A percentile compares a stretch with the other conserved stretches of the same genome.
phyloP scores from a whole-genome alignment of 2,329 filamentous ascomycete species.

The Phyllosticta citribraziliensis region DNA sequence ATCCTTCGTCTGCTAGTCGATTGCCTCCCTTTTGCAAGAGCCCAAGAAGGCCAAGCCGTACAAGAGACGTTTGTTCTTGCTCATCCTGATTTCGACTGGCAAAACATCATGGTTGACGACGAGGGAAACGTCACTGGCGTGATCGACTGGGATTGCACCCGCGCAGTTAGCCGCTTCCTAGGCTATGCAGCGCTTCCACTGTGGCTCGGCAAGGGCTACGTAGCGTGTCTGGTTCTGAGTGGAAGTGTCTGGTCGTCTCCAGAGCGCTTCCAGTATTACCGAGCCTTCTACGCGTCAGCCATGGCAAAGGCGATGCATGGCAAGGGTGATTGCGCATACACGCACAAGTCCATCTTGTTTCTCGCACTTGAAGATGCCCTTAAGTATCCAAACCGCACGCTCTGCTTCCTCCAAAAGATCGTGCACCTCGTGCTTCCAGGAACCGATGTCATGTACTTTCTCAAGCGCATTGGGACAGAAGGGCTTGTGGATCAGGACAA shows the following conservation, averaged over 20 bases:
- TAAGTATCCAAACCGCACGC: neutral
- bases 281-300: neutral
- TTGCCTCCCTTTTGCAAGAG: neutral
- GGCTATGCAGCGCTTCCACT: neutral
- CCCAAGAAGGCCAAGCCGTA: neutral
- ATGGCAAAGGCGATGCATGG: neutral
- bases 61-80: conserved; percentile 15
- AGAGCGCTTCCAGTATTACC: neutral
- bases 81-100: conserved; percentile 16
- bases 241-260: neutral
- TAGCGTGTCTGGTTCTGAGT: neutral
- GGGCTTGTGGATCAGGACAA: too few relatives aligned
- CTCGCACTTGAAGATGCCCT: neutral
- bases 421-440: neutral
- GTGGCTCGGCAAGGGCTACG: neutral
- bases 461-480: neutral
- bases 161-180: neutral
- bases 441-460: neutral
- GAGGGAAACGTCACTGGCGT: conserved; percentile 13
- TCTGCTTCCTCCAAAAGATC: neutral
- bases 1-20: neutral
- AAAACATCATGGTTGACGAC: conserved; percentile 17
- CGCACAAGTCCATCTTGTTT: neutral
- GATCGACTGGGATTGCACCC: conserved; percentile 16
- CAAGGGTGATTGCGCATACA: neutral